Evolutionary conservation across 805 yeast genomes (phyloP).

Genomic region (Candida lessepsii): DNA sequence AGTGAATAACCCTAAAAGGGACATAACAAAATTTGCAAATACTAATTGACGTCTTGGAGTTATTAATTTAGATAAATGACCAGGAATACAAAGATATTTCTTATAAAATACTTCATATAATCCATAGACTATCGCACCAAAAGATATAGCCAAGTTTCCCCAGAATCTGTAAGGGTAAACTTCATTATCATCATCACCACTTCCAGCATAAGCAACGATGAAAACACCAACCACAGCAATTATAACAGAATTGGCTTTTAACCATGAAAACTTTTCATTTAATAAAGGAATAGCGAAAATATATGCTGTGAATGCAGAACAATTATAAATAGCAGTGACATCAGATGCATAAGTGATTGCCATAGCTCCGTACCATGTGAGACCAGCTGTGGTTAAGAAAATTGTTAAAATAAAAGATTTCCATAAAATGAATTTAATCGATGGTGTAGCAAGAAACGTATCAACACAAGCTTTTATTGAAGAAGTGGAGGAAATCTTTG

Average conservation of each 20-base stretch:
- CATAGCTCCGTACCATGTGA: constrained; percentile 86
- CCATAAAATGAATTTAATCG: constrained; percentile 47
- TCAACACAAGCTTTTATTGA: constrained; percentile 32
- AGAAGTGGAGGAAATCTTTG: constrained; percentile 32
- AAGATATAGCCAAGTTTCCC: constrained; percentile 69
- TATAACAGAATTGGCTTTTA: constrained; percentile 65
- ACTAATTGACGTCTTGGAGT: constrained; percentile 68
- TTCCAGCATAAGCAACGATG: constrained; percentile 69
- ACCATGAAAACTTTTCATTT: constrained; percentile 59
- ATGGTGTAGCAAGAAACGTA: constrained; percentile 42
- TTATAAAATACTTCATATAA: constrained; percentile 83
- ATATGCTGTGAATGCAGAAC: constrained; percentile 86
- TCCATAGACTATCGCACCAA: constrained; percentile 78
- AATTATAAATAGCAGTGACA: constrained; percentile 86
- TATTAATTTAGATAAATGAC: constrained; percentile 41
- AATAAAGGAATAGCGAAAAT: constrained; percentile 77
- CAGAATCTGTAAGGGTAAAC: constrained; percentile 56
- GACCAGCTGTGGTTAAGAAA: constrained; percentile 71
- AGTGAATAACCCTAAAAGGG: constrained; percentile 62
- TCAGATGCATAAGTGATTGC: constrained; percentile 77
- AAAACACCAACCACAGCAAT: constrained; percentile 75
- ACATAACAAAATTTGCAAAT: constrained; percentile 76
- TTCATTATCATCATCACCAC: constrained; percentile 22
- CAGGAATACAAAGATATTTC: constrained; percentile 70
- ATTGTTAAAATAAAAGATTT: constrained; percentile 47